Conservation (phyloP, 2,329 filamentous ascomycete species). For the Claviceps sp. region DNA sequence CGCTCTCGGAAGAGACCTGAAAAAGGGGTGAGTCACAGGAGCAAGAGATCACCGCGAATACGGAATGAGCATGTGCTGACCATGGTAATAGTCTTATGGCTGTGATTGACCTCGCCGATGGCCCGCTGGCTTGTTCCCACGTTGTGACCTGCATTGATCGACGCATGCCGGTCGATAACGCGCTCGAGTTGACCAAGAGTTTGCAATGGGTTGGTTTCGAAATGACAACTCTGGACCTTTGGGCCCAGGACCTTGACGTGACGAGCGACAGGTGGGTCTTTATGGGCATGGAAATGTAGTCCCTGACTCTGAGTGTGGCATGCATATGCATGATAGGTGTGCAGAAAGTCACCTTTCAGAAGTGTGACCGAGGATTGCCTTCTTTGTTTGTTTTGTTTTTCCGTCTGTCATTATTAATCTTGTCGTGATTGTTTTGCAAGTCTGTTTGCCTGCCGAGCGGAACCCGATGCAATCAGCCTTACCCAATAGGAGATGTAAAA, state of each 20-base stretch:
- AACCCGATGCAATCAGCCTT: not conserved
- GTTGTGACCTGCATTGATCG: constrained; percentile 76
- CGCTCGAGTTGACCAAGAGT: constrained; percentile 60
- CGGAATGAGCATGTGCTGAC: constrained; percentile 3
- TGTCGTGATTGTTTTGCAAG: not conserved
- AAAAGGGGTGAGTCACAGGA: constrained; percentile 58
- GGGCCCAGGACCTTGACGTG: constrained; percentile 49
- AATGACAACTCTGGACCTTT: constrained; percentile 65
- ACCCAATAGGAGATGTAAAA: not conserved
- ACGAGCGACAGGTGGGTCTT: constrained; percentile 74
- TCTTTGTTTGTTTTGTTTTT: not conserved
- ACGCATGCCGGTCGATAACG: constrained; percentile 45
- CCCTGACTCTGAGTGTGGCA: not conserved
- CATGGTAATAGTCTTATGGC: constrained; percentile 59
- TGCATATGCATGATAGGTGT: not conserved
- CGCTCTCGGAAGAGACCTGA: constrained; percentile 63
- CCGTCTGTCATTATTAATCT: not conserved
- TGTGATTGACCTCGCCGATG: constrained; percentile 74
- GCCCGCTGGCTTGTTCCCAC: constrained; percentile 60
- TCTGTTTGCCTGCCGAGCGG: not conserved
- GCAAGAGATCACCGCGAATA: not conserved
- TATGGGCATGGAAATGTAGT: constrained; percentile 73
- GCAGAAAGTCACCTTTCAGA: not conserved
- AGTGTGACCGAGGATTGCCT: not conserved
- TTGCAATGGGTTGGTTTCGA: constrained; percentile 91